These are phyloP conservation scores for Calcarisporium arbuscula DNA, from an alignment of 2,329 filamentous ascomycete genomes.

Conservation along the genomic window DNA sequence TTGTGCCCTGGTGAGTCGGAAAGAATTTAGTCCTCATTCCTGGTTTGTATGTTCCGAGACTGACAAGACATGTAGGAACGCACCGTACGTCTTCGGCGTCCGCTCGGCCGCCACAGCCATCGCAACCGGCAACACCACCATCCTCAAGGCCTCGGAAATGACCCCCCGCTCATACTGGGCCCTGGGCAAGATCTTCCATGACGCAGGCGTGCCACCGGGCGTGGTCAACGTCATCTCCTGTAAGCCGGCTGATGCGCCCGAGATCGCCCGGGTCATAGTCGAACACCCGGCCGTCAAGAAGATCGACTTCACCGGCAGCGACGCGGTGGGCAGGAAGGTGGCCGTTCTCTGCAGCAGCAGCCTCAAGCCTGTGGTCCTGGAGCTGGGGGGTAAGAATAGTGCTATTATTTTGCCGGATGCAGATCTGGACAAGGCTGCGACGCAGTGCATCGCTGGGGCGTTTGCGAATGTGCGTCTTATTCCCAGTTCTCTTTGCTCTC, in stretches of 20 bases:
- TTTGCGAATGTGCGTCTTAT: conserved; percentile 53
- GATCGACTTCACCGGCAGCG: conserved; percentile 10
- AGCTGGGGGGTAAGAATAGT: conserved; percentile 8
- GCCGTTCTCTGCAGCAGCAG: conserved; percentile 3
- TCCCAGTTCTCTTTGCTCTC: background rate
- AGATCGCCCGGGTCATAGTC: conserved; percentile 6
- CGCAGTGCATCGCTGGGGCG: conserved; percentile 60
- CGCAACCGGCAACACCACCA: conserved; percentile 8
- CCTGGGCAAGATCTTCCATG: conserved; percentile 1
- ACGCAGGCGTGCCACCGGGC: conserved; percentile 6
- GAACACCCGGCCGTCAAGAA: conserved; percentile 7
- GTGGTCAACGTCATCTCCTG: conserved; percentile 2
- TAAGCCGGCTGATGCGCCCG: background rate
- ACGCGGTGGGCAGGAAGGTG: conserved; percentile 4
- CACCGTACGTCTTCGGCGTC: conserved; percentile 2
- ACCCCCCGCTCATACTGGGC: conserved; percentile 3
- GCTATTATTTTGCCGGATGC: conserved; percentile 8
- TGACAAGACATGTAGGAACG: no score
- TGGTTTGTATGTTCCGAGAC: no score
- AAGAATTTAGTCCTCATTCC: no score
- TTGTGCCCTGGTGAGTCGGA: conserved; percentile 22
- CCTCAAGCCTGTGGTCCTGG: conserved; percentile 8
- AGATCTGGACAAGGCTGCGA: conserved; percentile 4
- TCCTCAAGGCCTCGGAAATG: conserved; percentile 9
- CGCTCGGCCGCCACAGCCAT: conserved; percentile 5